phyloP scores from a whole-genome alignment of 208 protist genomes.

The Strigomonas galati region DNA sequence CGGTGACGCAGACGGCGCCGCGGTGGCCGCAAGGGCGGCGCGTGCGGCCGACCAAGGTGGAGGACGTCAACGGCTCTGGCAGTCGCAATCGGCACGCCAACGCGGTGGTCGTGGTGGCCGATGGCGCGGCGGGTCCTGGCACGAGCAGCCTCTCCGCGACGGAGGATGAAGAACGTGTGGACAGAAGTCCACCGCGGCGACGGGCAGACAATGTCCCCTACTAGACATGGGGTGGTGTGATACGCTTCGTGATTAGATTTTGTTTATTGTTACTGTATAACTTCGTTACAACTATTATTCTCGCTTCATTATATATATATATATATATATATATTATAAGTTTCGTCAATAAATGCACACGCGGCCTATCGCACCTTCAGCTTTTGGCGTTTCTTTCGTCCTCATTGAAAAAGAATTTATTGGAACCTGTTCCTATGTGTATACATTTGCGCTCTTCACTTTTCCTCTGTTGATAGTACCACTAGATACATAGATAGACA shows the following conservation, averaged over 20 bases:
- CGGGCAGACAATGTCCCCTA: too few species aligned
- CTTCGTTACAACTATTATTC: background rate
- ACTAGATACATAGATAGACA: too few species aligned
- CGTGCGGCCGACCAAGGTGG: background rate
- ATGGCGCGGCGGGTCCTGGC: background rate
- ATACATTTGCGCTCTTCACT: conserved; percentile 13
- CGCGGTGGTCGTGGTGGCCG: background rate
- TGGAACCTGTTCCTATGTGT: too few species aligned
- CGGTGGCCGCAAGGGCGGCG: background rate
- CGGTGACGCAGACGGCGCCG: background rate
- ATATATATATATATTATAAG: too few species aligned
- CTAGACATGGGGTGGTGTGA: too few species aligned
- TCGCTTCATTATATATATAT: too few species aligned
- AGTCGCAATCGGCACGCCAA: background rate
- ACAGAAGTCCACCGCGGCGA: background rate
- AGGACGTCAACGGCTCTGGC: background rate
- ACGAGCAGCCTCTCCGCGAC: background rate
- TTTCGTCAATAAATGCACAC: too few species aligned
- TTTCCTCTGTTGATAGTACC: background rate
- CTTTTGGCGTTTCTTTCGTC: background rate
- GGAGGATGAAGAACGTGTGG: background rate
- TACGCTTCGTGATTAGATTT: too few species aligned
- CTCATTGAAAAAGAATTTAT: too few species aligned
- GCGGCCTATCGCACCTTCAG: too few species aligned
- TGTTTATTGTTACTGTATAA: background rate